Conservation (phyloP, 768 basidiomycete genomes). For the Fomitopsis serialis region DNA sequence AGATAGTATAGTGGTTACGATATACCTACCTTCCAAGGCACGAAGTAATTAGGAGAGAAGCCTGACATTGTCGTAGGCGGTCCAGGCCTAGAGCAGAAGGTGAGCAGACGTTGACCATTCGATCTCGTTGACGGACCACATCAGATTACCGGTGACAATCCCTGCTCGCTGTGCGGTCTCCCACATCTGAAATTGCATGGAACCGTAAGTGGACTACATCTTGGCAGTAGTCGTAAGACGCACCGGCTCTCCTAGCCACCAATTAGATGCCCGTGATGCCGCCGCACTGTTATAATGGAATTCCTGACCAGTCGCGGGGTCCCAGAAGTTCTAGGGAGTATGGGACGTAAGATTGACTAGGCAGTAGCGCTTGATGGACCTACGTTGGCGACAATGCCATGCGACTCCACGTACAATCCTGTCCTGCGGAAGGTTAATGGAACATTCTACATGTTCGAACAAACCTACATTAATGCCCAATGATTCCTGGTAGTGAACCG, state of each 20-base stretch:
- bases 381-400: slow-evolving; percentile 89
- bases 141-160: slow-evolving; percentile 76
- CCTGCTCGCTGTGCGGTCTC: slow-evolving; percentile 76
- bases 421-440: slow-evolving; percentile 47
- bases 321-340: slow-evolving; percentile 75
- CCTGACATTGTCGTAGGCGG: slow-evolving; percentile 69
- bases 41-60: slow-evolving; percentile 62
- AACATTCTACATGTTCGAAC: neutral
- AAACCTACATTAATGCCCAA: slow-evolving; percentile 74
- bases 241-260: slow-evolving; percentile 93
- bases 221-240: slow-evolving; percentile 15
- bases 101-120: no score
- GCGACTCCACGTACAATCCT: slow-evolving; percentile 83
- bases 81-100: slow-evolving; percentile 61
- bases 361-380: slow-evolving; percentile 12
- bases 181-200: slow-evolving; percentile 62
- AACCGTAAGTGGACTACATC: slow-evolving; percentile 1
- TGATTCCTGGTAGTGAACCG: slow-evolving; percentile 58
- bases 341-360: neutral
- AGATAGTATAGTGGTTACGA: neutral
- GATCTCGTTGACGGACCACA: no score
- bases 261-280: slow-evolving; percentile 59
- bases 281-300: slow-evolving; percentile 69
- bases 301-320: slow-evolving; percentile 53
- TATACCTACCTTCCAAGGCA: slow-evolving; percentile 64